A percentile compares a stretch with the other conserved stretches of the same genome.
These are phyloP conservation scores for Marchantia paleacea DNA, from an alignment of 225 moss, liverwort and hornwort genomes.

Conservation along the genomic window DNA sequence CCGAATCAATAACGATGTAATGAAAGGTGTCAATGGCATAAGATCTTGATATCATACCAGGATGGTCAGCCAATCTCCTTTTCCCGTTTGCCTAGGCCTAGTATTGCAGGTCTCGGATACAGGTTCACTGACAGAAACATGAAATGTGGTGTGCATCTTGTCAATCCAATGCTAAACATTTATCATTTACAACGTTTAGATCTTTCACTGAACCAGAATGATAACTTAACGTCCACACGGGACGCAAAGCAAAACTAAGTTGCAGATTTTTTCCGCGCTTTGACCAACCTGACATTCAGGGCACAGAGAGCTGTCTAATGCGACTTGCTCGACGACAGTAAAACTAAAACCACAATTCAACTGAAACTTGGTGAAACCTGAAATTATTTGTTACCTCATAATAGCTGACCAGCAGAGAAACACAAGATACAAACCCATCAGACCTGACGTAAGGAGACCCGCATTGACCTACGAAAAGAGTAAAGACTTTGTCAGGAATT, in stretches of 20 bases:
- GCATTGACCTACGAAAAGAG: slow-evolving; percentile 69
- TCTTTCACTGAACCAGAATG: not conserved
- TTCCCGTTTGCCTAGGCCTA: slow-evolving; percentile 82
- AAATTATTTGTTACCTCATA: slow-evolving; percentile 61
- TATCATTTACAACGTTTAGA: not conserved
- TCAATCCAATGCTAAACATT: not conserved
- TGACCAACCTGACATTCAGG: too few relatives aligned
- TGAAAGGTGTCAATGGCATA: too few relatives aligned
- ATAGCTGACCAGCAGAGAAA: slow-evolving; percentile 99
- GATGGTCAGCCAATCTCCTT: slow-evolving; percentile 80
- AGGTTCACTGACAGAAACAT: slow-evolving; percentile 68
- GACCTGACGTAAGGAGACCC: slow-evolving; percentile 81
- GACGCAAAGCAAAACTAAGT: too few relatives aligned
- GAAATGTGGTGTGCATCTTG: not conserved
- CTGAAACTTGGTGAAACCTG: not conserved
- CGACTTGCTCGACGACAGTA: too few relatives aligned
- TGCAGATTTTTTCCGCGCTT: too few relatives aligned
- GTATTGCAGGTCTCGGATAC: slow-evolving; percentile 79
- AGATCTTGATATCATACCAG: slow-evolving; percentile 44
- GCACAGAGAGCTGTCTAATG: too few relatives aligned
- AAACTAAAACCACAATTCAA: too few relatives aligned
- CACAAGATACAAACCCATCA: slow-evolving; percentile 80
- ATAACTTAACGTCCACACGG: not conserved
- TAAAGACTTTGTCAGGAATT: not conserved
- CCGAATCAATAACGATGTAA: not conserved